Conservation (phyloP, 2,329 filamentous ascomycete genomes). For the Coniochaeta sp. region DNA sequence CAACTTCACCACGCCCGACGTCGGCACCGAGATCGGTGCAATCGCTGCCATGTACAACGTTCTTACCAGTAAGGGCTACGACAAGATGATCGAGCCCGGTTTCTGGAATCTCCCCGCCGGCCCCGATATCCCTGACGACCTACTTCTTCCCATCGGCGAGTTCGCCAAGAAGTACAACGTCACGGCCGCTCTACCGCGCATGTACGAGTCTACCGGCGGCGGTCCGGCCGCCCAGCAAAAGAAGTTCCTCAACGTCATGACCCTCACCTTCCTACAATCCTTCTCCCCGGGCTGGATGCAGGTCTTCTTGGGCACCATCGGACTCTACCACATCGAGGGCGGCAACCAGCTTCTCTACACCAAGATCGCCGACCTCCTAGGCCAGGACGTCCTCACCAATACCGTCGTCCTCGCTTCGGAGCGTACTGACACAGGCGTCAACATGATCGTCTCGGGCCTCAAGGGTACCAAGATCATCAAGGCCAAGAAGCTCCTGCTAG, state of each 20-base stretch:
- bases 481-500: conserved; percentile 25
- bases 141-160: conserved; percentile 12
- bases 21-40: conserved; percentile 2
- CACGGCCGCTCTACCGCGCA: conserved; percentile 7
- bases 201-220: conserved; percentile 11
- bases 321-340: conserved; percentile 3
- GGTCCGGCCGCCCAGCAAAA: conserved; percentile 7
- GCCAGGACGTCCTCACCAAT: conserved; percentile 3
- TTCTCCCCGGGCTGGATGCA: conserved; percentile 2
- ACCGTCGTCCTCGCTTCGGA: conserved; percentile 5
- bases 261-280: conserved; percentile 2
- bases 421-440: conserved; percentile 19
- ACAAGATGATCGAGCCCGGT: conserved; percentile 13
- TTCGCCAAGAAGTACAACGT: conserved; percentile 15
- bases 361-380: background rate
- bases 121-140: conserved; percentile 11
- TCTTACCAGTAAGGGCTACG: conserved; percentile 7
- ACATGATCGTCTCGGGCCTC: conserved; percentile 19
- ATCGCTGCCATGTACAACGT: conserved; percentile 8
- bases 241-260: conserved; percentile 7
- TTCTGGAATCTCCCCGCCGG: conserved; percentile 13
- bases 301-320: conserved; percentile 2
- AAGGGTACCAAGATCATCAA: conserved; percentile 15
- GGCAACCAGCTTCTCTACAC: conserved; percentile 8
- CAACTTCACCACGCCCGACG: conserved; percentile 6